Percentiles rank a stretch among this genome's conserved stretches.
phyloP scores from a whole-genome alignment of 805 yeast genomes.

The Sugiyamaella valdiviana region DNA sequence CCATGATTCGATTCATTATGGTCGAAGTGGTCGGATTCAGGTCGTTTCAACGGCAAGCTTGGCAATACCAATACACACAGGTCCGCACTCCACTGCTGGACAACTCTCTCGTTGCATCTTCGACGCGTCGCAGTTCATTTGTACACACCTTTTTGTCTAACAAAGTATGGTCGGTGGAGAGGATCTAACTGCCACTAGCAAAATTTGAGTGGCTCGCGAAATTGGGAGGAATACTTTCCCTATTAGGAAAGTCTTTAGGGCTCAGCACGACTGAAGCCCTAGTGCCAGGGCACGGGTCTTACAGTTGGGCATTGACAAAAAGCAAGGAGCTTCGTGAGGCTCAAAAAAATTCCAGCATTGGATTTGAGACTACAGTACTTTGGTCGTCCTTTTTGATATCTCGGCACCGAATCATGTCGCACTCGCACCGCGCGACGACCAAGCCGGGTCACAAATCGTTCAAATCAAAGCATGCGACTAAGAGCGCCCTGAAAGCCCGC shows the following conservation, averaged over 20 bases:
- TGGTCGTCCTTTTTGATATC: neutral
- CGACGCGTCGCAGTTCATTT: neutral
- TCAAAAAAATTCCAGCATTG: neutral
- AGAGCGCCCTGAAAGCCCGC: conserved; percentile 75
- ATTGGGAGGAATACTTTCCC: neutral
- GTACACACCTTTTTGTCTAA: neutral
- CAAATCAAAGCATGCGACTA: conserved; percentile 86
- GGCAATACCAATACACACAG: too few species aligned
- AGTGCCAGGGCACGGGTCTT: neutral
- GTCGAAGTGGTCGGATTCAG: too few species aligned
- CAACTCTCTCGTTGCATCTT: neutral
- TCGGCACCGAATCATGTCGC: conserved; percentile 29
- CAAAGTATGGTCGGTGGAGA: neutral
- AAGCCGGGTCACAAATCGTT: conserved; percentile 84
- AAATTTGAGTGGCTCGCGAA: neutral
- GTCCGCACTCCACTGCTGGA: too few species aligned
- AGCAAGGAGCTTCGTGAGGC: neutral
- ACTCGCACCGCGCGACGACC: conserved; percentile 76
- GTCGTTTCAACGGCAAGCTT: too few species aligned
- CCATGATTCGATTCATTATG: too few species aligned
- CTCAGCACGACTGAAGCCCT: neutral
- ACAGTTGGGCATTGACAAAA: neutral
- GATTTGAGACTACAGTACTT: conserved; percentile 4
- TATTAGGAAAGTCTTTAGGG: neutral
- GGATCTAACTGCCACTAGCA: neutral